phyloP scores from a whole-genome alignment of 148 eudicot species.

The Suaeda aralocaspica region DNA sequence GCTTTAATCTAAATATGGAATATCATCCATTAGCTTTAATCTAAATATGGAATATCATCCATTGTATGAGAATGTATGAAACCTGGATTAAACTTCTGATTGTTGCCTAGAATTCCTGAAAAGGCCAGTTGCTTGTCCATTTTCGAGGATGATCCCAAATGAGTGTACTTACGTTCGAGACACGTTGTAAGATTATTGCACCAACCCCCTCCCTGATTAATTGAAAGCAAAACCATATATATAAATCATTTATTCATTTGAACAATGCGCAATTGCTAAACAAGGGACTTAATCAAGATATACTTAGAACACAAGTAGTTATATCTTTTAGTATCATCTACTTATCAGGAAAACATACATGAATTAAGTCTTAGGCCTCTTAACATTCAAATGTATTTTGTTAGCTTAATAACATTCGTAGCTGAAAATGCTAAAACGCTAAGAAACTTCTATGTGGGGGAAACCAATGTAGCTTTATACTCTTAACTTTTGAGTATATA shows the following conservation, averaged over 20 bases:
- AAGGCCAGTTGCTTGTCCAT: conserved; percentile 55
- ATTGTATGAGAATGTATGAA: background rate
- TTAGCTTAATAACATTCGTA: no score
- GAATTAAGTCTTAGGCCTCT: no score
- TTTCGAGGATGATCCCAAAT: conserved; percentile 66
- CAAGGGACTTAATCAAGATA: no score
- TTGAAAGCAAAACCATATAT: background rate
- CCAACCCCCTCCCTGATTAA: conserved; percentile 86
- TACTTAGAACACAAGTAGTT: no score
- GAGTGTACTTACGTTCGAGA: conserved; percentile 44
- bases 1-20: background rate
- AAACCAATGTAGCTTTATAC: no score
- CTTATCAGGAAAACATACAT: no score
- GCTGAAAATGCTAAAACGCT: no score
- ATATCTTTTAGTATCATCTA: no score
- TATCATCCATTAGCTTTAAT: background rate
- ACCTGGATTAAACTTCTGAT: conserved; percentile 63
- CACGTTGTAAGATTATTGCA: conserved; percentile 78
- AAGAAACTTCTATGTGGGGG: no score
- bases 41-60: background rate
- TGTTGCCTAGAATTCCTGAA: conserved; percentile 68
- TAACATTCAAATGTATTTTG: no score
- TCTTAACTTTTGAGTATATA: no score
- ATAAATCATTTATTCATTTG: background rate
- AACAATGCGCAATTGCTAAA: no score